phyloP scores from a whole-genome alignment of 176 grass and related monocot genomes.

The Oryza officinalis region DNA sequence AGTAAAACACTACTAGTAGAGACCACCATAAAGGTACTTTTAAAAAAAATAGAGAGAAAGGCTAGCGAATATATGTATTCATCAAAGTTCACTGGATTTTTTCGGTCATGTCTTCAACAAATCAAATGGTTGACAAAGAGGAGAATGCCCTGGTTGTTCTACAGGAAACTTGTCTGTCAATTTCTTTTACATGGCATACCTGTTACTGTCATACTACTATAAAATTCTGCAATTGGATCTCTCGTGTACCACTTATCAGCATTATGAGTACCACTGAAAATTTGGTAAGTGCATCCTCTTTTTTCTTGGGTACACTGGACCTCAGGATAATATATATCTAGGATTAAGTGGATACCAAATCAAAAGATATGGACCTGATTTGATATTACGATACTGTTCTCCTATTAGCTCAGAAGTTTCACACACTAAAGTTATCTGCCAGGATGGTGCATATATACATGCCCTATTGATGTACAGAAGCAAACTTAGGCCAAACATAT shows the following conservation, averaged over 20 bases:
- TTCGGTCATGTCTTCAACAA: slow-evolving; percentile 1
- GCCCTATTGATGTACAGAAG: slow-evolving; percentile 4
- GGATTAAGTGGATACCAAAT: slow-evolving; percentile 55
- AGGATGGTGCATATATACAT: neutral
- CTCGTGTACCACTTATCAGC: slow-evolving; percentile 44
- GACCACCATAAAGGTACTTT: too few relatives aligned
- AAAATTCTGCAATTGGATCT: slow-evolving; percentile 45
- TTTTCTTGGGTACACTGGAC: slow-evolving; percentile 34
- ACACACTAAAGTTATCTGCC: neutral
- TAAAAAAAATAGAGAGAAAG: too few relatives aligned
- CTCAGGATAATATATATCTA: slow-evolving; percentile 41
- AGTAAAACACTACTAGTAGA: too few relatives aligned
- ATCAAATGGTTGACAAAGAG: slow-evolving; percentile 30
- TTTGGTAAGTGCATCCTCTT: slow-evolving; percentile 40
- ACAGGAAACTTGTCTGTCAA: slow-evolving; percentile 26
- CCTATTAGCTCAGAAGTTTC: slow-evolving; percentile 46
- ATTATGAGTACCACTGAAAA: slow-evolving; percentile 32
- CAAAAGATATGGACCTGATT: slow-evolving; percentile 52
- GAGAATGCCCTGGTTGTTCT: slow-evolving; percentile 19
- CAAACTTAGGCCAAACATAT: neutral
- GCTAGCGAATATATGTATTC: too few relatives aligned
- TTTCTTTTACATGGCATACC: slow-evolving; percentile 30
- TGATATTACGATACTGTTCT: slow-evolving; percentile 24
- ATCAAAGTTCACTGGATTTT: neutral
- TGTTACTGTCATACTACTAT: slow-evolving; percentile 34